Evolutionary conservation across 306 rosid species (phyloP).

Genomic region (Sophora flavescens): DNA sequence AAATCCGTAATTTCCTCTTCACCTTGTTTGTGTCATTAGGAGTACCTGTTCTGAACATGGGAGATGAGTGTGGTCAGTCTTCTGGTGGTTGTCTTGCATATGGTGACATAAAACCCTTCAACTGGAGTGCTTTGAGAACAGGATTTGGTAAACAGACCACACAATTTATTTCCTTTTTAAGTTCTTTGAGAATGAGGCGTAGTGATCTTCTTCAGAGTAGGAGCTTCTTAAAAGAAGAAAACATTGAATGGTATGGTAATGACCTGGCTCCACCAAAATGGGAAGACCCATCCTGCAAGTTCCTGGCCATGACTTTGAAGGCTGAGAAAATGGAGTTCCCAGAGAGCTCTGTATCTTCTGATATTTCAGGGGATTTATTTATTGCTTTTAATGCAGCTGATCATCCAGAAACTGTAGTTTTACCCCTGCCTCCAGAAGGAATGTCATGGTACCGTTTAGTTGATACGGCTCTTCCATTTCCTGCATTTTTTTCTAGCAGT

Average conservation of each 20-base stretch:
- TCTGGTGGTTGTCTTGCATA: conserved; percentile 70
- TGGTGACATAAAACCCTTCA: conserved; percentile 59
- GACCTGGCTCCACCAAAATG: conserved; percentile 72
- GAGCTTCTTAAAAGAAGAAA: conserved; percentile 75
- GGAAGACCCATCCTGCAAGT: conserved; percentile 80
- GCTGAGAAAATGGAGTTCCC: conserved; percentile 49
- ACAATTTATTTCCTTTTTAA: conserved; percentile 72
- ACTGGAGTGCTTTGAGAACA: conserved; percentile 71
- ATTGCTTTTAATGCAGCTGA: conserved; percentile 77
- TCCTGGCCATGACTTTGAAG: conserved; percentile 80
- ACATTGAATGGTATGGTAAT: conserved; percentile 76
- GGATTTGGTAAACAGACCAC: conserved; percentile 74
- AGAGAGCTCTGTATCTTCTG: conserved; percentile 44
- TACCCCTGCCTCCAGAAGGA: conserved; percentile 67
- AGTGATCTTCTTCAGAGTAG: conserved; percentile 71
- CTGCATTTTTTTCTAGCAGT: conserved; percentile 68
- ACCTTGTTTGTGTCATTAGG: conserved; percentile 81
- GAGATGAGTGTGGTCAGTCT: conserved; percentile 92
- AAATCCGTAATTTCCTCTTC: conserved; percentile 80
- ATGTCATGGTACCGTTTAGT: conserved; percentile 72
- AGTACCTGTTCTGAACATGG: conserved; percentile 93
- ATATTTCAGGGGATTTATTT: conserved; percentile 64
- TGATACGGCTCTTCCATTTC: conserved; percentile 88
- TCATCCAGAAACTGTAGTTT: conserved; percentile 60
- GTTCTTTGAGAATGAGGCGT: conserved; percentile 67